Conservation (phyloP, 352 stramenopile species). For the Phytophthora tubulina region DNA sequence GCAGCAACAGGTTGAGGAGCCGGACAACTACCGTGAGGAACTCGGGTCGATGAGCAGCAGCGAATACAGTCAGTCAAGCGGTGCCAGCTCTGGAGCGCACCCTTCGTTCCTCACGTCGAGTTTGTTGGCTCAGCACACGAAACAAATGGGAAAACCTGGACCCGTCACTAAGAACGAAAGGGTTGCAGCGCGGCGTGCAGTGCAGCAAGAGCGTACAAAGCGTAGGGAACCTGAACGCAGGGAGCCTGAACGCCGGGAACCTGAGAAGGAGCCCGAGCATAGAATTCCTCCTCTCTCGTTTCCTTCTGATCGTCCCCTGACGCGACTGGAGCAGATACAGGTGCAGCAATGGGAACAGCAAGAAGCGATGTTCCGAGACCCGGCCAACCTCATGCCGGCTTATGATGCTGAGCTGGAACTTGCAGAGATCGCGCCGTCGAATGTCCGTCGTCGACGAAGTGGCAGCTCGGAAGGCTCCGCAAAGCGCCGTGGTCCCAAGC, state of each 20-base stretch:
- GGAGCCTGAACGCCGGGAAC: background rate
- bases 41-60: slow-evolving; percentile 35
- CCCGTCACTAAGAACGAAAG: slow-evolving; percentile 47
- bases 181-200: slow-evolving; percentile 8
- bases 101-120: slow-evolving; percentile 56
- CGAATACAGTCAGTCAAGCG: slow-evolving; percentile 45
- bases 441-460: slow-evolving; percentile 16
- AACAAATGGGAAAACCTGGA: slow-evolving; percentile 53
- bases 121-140: slow-evolving; percentile 60
- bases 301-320: slow-evolving; percentile 36
- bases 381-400: slow-evolving; percentile 2
- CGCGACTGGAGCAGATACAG: slow-evolving; percentile 43
- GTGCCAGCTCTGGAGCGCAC: slow-evolving; percentile 20
- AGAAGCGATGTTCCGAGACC: slow-evolving; percentile 36
- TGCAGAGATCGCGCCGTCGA: slow-evolving; percentile 18
- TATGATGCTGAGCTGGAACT: slow-evolving; percentile 29
- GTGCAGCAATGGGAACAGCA: slow-evolving; percentile 39
- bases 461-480: slow-evolving; percentile 25
- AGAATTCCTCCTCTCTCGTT: slow-evolving; percentile 2
- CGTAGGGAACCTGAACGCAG: slow-evolving; percentile 10
- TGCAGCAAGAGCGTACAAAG: slow-evolving; percentile 21
- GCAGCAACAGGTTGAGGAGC: slow-evolving; percentile 22
- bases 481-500: slow-evolving; percentile 14
- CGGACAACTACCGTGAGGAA: slow-evolving; percentile 24
- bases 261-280: slow-evolving; percentile 1